A percentile compares a stretch with the other conserved stretches of the same genome.
Conservation (phyloP, 78 protist species). For the Cavenderia fasciculata region DNA sequence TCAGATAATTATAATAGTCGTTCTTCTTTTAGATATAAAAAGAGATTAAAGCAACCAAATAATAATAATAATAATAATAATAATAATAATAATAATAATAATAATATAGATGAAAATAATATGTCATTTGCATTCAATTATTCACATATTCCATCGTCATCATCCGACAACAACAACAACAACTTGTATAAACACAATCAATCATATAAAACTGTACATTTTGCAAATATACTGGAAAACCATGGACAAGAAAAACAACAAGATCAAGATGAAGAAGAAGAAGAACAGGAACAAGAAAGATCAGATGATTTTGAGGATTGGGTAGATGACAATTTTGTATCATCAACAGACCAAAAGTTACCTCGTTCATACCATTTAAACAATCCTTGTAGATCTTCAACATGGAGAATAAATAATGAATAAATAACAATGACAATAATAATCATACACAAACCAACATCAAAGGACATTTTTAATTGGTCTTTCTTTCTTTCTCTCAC, state of each 20-base stretch:
- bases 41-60: not conserved
- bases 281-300: not conserved
- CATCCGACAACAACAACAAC: not conserved
- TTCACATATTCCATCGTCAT: not conserved
- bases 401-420: no score
- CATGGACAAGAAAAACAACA: not conserved
- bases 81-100: constrained; percentile 31
- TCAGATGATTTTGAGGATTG: not conserved
- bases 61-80: not conserved
- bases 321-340: not conserved
- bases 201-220: not conserved
- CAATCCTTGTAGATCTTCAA: no score
- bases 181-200: not conserved
- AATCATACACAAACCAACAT: no score
- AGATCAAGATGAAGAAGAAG: constrained; percentile 7
- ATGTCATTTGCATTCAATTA: not conserved
- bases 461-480: no score
- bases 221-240: not conserved
- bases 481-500: no score
- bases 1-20: not conserved
- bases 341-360: no score
- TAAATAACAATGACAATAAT: no score
- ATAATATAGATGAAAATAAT: constrained; percentile 8
- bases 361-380: no score
- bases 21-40: not conserved